Evolutionary conservation across 495 filamentous ascomycete genomes (phyloP).

Genomic region (Penicillium bialowiezense): DNA sequence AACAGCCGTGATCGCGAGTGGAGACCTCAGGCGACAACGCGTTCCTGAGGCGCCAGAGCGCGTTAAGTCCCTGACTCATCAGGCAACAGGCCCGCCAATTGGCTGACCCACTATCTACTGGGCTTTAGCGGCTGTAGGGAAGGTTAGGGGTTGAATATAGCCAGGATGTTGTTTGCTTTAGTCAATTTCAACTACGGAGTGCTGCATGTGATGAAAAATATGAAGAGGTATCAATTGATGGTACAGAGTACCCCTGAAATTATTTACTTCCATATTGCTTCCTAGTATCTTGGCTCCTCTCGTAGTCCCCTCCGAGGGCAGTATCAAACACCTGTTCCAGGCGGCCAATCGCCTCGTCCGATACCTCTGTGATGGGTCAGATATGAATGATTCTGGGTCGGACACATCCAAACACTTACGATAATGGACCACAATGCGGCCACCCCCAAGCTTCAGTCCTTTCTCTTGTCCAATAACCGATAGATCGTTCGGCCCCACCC

Average conservation of each 20-base stretch:
- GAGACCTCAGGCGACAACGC: slow-evolving; percentile 24
- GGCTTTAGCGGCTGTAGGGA: not conserved
- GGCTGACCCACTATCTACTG: slow-evolving; percentile 1
- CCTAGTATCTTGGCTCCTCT: slow-evolving; percentile 34
- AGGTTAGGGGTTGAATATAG: too few species aligned
- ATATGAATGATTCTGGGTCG: not conserved
- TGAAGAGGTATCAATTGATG: too few species aligned
- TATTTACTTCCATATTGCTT: slow-evolving; percentile 38
- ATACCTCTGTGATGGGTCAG: slow-evolving; percentile 43
- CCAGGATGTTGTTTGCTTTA: too few species aligned
- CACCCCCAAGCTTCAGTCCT: slow-evolving; percentile 37
- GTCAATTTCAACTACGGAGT: too few species aligned
- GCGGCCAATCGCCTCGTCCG: slow-evolving; percentile 38
- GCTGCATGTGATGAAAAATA: too few species aligned
- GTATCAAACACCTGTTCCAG: slow-evolving; percentile 41
- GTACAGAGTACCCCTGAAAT: too few species aligned
- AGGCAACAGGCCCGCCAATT: slow-evolving; percentile 5
- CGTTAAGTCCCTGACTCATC: slow-evolving; percentile 10
- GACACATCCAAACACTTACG: slow-evolving; percentile 30
- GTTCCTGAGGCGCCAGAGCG: slow-evolving; percentile 12
- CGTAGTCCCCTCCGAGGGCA: slow-evolving; percentile 36
- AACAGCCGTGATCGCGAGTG: slow-evolving; percentile 19
- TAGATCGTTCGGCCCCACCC: slow-evolving; percentile 42
- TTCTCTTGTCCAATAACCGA: slow-evolving; percentile 37
- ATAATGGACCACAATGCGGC: slow-evolving; percentile 45